Evolutionary conservation across 2,329 filamentous ascomycete genomes (phyloP), one percentile per base, ranked within the genome.

Genomic region (Hymenoscyphus fructigenus): DNA sequence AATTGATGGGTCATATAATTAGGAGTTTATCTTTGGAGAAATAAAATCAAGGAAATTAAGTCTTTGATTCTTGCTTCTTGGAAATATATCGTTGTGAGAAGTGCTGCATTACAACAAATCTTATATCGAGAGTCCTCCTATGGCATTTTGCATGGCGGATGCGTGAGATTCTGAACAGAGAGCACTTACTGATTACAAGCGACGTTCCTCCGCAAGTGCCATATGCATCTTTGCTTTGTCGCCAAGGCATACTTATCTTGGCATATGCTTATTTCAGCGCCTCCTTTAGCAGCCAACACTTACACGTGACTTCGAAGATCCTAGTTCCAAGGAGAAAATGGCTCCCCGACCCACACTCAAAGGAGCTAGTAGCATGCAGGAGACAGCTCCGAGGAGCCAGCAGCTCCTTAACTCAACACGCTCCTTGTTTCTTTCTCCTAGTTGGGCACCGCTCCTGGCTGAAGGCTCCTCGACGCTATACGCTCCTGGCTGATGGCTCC

Each of bases 251-350:
- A n/a, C n/a, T n/a, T n/a, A n/a, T n/a, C n/a, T n/a, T n/a, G n/a
- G n/a, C n/a, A n/a, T n/a, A n/a, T n/a, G n/a, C n/a, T 38, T 38
- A 38, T 5, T 38, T 38, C 36, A 38, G 36, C 36, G 36, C 36
- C 36, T 38, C 5, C 36, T 38, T 38, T 38, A 44, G 38, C 38
- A 44, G 38, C 38, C 38, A 44, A 44, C 38, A 4, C 38, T 55
- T 29, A 55, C 50, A 55, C 50, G 50, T 55, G 50, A 55, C 50
- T 55, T 55, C 17, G 28, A 55, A 72, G 57, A 26, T 66, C 28
- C 34, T 36, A 36, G 57, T 59, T 36, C 57, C 15, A 36, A 41
- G 29, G 57, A 41, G 57, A 36, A 36, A 59, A 41, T 36, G 29
- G 57, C 57, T 36, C 57, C 57, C 29, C 34, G 57, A 59, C 57